A percentile compares a stretch with the other conserved stretches of the same genome.
phyloP scores from a whole-genome alignment of 768 basidiomycete genomes.

The Megacollybia marginata region DNA sequence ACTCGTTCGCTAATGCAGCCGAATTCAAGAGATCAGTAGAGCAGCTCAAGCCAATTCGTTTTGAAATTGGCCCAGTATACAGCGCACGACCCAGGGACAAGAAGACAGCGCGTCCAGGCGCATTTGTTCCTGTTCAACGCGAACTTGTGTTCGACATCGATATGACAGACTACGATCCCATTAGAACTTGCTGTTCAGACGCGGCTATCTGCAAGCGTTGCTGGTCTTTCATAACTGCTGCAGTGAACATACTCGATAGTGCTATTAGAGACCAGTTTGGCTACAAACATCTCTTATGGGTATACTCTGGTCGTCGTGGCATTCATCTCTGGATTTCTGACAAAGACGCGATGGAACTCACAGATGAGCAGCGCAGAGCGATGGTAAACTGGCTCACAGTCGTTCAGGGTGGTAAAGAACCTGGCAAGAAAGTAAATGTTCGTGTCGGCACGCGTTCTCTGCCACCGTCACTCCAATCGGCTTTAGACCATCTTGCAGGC shows the following conservation, averaged over 20 bases:
- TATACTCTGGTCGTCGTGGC: slow-evolving; percentile 96
- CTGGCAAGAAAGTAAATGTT: slow-evolving; percentile 77
- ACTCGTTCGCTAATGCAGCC: slow-evolving; percentile 78
- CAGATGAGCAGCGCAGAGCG: slow-evolving; percentile 84
- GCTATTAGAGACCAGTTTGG: slow-evolving; percentile 86
- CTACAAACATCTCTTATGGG: slow-evolving; percentile 88
- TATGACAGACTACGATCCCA: slow-evolving; percentile 97
- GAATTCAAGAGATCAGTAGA: slow-evolving; percentile 91
- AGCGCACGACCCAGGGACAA: slow-evolving; percentile 84
- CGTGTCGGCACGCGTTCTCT: slow-evolving; percentile 38
- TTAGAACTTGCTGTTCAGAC: slow-evolving; percentile 91
- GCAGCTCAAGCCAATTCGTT: slow-evolving; percentile 81
- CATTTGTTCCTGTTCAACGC: slow-evolving; percentile 73
- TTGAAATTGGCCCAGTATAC: slow-evolving; percentile 96
- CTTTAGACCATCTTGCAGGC: slow-evolving; percentile 40
- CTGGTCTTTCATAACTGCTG: slow-evolving; percentile 92
- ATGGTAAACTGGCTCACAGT: slow-evolving; percentile 86
- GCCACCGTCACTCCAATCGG: slow-evolving; percentile 71
- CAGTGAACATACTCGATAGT: slow-evolving; percentile 79
- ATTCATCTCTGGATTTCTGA: slow-evolving; percentile 99
- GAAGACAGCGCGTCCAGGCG: slow-evolving; percentile 60
- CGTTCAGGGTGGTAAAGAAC: slow-evolving; percentile 73
- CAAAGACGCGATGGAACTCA: slow-evolving; percentile 76
- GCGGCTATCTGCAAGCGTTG: slow-evolving; percentile 89
- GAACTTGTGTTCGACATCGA: slow-evolving; percentile 99